phyloP scores from a whole-genome alignment of 441 rosid genomes.

The Pelargonium australe region DNA sequence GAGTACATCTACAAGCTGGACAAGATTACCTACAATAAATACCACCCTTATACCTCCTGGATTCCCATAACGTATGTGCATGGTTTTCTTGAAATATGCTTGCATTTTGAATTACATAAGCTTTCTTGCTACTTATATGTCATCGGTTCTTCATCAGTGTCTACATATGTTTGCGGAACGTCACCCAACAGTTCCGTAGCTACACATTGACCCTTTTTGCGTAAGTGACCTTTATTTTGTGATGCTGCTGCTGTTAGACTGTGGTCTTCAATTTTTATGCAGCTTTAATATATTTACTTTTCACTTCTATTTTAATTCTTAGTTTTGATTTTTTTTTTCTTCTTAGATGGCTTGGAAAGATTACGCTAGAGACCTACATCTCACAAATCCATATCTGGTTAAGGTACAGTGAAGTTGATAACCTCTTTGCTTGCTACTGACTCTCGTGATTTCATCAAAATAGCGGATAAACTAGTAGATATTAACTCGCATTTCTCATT shows the following conservation, averaged over 20 bases:
- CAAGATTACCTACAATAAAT: constrained; percentile 87
- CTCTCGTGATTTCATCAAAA: background rate
- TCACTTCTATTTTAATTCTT: background rate
- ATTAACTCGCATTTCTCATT: too few relatives aligned
- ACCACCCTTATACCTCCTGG: constrained; percentile 98
- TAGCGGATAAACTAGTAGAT: too few relatives aligned
- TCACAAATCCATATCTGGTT: constrained; percentile 98
- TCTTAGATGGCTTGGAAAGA: constrained; percentile 95
- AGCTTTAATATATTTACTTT: background rate
- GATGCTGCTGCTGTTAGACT: background rate
- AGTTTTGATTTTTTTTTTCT: constrained; percentile 4
- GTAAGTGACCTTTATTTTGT: constrained; percentile 39
- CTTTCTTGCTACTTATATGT: constrained; percentile 17
- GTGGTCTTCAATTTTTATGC: background rate
- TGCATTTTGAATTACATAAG: constrained; percentile 1
- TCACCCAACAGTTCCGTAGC: constrained; percentile 72
- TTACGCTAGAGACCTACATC: constrained; percentile 92
- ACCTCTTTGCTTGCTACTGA: background rate
- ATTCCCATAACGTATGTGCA: constrained; percentile 85
- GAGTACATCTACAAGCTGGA: constrained; percentile 90
- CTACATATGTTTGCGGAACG: constrained; percentile 85
- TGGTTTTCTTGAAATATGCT: constrained; percentile 14
- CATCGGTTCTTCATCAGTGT: constrained; percentile 47
- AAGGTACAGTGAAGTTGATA: constrained; percentile 45
- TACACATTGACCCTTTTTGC: constrained; percentile 73